Percentiles rank a stretch among this genome's conserved stretches.
Conservation (phyloP, 768 basidiomycete genomes). For the Rhodocollybia butyracea region DNA sequence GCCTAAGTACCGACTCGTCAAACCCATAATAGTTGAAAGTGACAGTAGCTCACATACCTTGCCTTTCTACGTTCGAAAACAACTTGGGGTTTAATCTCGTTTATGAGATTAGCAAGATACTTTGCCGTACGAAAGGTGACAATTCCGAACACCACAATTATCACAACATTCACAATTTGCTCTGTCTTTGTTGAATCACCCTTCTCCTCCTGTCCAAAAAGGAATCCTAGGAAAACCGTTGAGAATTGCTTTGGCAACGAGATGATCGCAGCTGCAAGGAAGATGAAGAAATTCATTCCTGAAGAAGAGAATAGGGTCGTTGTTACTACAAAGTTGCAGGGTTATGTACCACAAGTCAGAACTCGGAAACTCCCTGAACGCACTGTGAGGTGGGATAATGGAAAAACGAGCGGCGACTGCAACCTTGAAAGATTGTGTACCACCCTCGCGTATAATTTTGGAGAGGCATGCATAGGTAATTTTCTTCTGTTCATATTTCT, state of each 20-base stretch:
- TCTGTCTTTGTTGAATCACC: constrained; percentile 15
- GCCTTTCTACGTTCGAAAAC: constrained; percentile 19
- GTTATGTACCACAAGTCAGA: background rate
- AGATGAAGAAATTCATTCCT: constrained; percentile 37
- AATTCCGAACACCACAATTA: constrained; percentile 29
- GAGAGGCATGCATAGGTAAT: constrained; percentile 36
- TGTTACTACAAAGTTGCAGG: constrained; percentile 20
- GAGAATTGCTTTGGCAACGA: constrained; percentile 43
- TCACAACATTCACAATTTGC: constrained; percentile 32
- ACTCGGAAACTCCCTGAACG: constrained; percentile 3
- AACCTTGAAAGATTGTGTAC: constrained; percentile 35
- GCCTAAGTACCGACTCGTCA: background rate
- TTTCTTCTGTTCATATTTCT: constrained; percentile 30
- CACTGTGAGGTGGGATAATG: constrained; percentile 35
- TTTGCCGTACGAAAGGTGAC: constrained; percentile 34
- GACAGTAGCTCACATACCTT: background rate
- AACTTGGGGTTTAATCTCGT: constrained; percentile 12
- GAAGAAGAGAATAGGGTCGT: constrained; percentile 39
- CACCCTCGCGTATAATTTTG: constrained; percentile 38
- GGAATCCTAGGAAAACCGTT: constrained; percentile 41
- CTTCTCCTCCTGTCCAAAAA: constrained; percentile 6
- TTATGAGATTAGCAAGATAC: constrained; percentile 38
- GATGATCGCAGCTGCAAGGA: constrained; percentile 34
- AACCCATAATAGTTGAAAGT: background rate
- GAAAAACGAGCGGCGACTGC: constrained; percentile 26